phyloP scores from a whole-genome alignment of 176 grass and related monocot genomes.

The Carex pumila region DNA sequence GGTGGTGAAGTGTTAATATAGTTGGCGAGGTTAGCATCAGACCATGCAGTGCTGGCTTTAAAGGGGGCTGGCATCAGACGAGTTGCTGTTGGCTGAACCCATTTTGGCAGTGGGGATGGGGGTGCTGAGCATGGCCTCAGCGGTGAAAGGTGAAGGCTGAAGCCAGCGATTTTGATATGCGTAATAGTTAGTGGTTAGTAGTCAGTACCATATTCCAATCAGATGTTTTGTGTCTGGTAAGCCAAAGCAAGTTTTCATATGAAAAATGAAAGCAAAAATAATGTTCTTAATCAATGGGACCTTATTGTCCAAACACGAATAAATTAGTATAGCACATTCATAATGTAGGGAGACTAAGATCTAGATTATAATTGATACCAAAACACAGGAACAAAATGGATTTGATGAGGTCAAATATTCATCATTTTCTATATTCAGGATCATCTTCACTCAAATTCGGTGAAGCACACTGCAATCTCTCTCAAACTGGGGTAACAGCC shows the following conservation, averaged over 20 bases:
- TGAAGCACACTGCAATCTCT: background rate
- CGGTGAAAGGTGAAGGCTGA: conserved; percentile 21
- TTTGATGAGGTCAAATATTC: background rate
- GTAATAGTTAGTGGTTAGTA: conserved; percentile 16
- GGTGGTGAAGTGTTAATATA: background rate
- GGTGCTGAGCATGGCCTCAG: conserved; percentile 18
- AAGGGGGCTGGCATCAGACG: conserved; percentile 2
- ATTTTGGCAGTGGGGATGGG: conserved; percentile 12
- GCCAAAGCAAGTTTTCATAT: background rate
- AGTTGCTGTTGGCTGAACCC: conserved; percentile 11
- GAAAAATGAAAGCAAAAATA: background rate
- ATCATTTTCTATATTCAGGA: background rate
- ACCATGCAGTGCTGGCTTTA: background rate
- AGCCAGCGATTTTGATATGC: background rate
- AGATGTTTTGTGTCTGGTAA: background rate
- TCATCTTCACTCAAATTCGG: background rate
- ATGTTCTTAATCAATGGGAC: background rate
- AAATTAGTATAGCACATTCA: background rate
- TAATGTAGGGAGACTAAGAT: background rate
- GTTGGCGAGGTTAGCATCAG: conserved; percentile 1
- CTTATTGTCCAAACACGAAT: background rate
- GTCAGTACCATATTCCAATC: conserved; percentile 11
- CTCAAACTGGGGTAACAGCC: background rate
- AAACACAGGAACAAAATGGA: background rate
- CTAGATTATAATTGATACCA: background rate